Evolutionary conservation across 2,329 filamentous ascomycete species (phyloP), one percentile per base, ranked within the genome.

Genomic region (Aspergillus intermedius): DNA sequence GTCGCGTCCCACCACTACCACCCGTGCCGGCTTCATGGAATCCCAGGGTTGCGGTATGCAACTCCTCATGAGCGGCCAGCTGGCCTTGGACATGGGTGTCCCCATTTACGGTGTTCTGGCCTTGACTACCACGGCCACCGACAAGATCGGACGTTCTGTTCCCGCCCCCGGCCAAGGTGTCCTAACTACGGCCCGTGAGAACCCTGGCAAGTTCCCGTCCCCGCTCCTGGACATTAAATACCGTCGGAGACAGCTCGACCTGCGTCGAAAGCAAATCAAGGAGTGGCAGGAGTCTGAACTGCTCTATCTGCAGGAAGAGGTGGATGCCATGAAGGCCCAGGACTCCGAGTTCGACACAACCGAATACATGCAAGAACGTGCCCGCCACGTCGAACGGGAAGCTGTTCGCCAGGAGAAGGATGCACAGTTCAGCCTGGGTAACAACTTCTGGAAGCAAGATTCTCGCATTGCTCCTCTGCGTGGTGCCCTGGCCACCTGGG

Each of bases 371-470:
- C 80, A 89, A 58, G 88, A 95, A 60, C 88, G 93, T 55, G 84
- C 87, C 39, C 72, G 78, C 47, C 91, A 97, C 70, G 91, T 97
- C 60, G 87, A 94, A 70, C 86, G 78, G 17, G 88, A 98, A 73
- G 90, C 91, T 45, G 77, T 80, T 57, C 83, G 93, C 58, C 91
- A 98, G 70, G 89, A 91, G 74, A 94, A 91, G 74, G 91, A 97
- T 58, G 88, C 91, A 15, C 82, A 95, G 54, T 85, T 84, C 72
- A 95, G 89, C 73, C 82, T 95, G 60, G 93, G 94, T 67, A 98
- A 98, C 79, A 90, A 87, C 74, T 98, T 98, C 82, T 98, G 94
- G 93, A 96, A 93, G 79, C 85, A 88, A 64, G 91, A 98, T 67
- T 77, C 89, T 40, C 85, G 83, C 63, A 98, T 98, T 65, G 91